phyloP scores from a whole-genome alignment of 2,329 filamentous ascomycete genomes.

The Emergomyces pasteurianus region DNA sequence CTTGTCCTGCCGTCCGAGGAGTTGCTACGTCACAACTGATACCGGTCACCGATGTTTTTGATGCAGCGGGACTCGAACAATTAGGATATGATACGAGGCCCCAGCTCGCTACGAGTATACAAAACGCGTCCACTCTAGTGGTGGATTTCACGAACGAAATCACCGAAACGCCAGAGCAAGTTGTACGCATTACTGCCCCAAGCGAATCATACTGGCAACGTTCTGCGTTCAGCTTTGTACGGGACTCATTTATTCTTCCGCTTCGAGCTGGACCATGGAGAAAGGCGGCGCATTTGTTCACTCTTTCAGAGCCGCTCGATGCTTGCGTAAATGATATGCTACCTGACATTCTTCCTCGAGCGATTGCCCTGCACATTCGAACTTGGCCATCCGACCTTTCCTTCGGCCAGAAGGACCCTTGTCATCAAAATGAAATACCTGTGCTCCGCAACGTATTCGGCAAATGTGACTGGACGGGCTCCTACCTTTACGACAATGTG shows the following conservation, averaged over 20 bases:
- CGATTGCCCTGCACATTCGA: slow-evolving; percentile 1
- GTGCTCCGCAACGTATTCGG: not conserved
- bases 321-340: slow-evolving; percentile 1
- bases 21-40: not conserved
- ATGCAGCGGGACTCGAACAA: not conserved
- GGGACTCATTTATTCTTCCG: slow-evolving; percentile 3
- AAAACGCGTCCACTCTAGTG: not conserved
- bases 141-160: slow-evolving; percentile 1
- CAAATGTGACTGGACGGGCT: slow-evolving; percentile 3
- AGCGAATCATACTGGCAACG: slow-evolving; percentile 3
- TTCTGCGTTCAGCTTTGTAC: slow-evolving; percentile 2
- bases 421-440: slow-evolving; percentile 1
- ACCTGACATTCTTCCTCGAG: not conserved
- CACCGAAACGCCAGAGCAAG: not conserved
- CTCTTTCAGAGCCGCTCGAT: not conserved
- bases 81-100: slow-evolving; percentile 1
- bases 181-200: slow-evolving; percentile 2
- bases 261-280: slow-evolving; percentile 1
- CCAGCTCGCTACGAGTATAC: not conserved
- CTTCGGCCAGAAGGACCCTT: slow-evolving; percentile 3
- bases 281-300: not conserved
- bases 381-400: slow-evolving; percentile 4
- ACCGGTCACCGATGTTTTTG: slow-evolving; percentile 1
- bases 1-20: slow-evolving; percentile 1
- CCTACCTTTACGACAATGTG: slow-evolving; percentile 2